These are phyloP conservation scores for Macrolepiota dolichaula DNA, from an alignment of 768 basidiomycete genomes.

Conservation along the genomic window DNA sequence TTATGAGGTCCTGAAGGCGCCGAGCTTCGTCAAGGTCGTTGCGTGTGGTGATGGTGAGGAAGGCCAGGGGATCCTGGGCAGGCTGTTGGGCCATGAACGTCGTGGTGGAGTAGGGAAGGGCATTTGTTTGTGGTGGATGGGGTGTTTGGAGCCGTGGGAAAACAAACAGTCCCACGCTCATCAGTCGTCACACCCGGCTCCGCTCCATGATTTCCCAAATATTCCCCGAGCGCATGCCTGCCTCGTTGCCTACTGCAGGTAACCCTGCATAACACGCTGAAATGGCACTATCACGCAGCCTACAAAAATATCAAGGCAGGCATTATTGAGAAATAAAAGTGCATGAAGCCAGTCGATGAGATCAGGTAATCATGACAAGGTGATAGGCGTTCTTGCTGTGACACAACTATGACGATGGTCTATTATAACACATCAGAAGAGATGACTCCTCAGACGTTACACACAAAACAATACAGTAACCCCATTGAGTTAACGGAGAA, in stretches of 20 bases:
- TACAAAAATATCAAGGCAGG: not conserved
- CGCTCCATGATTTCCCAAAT: slow-evolving; percentile 3
- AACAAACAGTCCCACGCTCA: slow-evolving; percentile 6
- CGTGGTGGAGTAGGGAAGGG: not conserved
- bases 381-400: slow-evolving; percentile 4
- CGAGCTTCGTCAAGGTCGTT: slow-evolving; percentile 6
- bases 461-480: too few species aligned
- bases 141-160: slow-evolving; percentile 7
- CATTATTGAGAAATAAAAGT: not conserved
- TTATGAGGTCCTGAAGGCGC: slow-evolving; percentile 10
- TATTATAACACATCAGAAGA: not conserved
- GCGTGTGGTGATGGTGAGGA: not conserved
- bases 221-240: not conserved
- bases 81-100: slow-evolving; percentile 11
- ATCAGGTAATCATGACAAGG: not conserved
- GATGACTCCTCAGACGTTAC: not conserved
- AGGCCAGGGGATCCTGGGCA: not conserved
- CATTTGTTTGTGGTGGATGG: slow-evolving; percentile 6
- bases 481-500: too few species aligned
- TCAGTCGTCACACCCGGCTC: slow-evolving; percentile 10
- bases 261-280: not conserved
- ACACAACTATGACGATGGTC: slow-evolving; percentile 1
- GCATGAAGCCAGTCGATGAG: too few species aligned
- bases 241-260: not conserved
- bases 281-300: not conserved